Percentiles rank a stretch among this genome's conserved stretches.
These are phyloP conservation scores for Alternaria arborescens DNA, from an alignment of 2,329 filamentous ascomycete species.

Conservation along the genomic window DNA sequence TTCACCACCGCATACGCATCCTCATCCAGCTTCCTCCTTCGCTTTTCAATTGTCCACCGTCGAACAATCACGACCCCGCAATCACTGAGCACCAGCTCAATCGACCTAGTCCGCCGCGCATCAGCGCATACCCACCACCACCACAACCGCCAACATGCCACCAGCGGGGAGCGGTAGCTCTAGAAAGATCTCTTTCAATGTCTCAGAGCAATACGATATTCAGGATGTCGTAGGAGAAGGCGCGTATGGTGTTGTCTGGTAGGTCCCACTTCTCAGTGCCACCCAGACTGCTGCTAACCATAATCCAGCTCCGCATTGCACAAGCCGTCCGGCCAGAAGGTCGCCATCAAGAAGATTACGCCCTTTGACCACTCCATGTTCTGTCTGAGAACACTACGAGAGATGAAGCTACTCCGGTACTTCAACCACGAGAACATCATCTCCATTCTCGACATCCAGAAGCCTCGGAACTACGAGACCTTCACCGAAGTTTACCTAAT, in stretches of 20 bases:
- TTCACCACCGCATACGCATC: conserved; percentile 6
- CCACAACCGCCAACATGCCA: conserved; percentile 44
- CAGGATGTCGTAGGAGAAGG: conserved; percentile 99
- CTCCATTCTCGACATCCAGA: conserved; percentile 98
- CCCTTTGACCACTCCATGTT: conserved; percentile 99
- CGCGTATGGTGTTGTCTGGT: conserved; percentile 98
- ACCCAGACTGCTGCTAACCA: conserved; percentile 27
- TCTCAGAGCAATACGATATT: conserved; percentile 99
- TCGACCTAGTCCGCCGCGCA: conserved; percentile 25
- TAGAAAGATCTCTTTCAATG: conserved; percentile 99
- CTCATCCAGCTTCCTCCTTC: conserved; percentile 2
- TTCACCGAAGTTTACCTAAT: conserved; percentile 99
- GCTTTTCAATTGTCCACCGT: not conserved
- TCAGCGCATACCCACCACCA: conserved; percentile 26
- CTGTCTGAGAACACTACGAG: conserved; percentile 91
- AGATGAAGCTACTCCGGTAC: conserved; percentile 98
- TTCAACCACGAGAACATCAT: conserved; percentile 99
- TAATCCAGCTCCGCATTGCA: conserved; percentile 85
- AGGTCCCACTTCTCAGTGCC: conserved; percentile 52
- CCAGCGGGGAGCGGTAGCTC: conserved; percentile 60
- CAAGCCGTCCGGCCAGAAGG: conserved; percentile 97
- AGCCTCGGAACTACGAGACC: conserved; percentile 92
- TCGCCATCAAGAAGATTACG: conserved; percentile 99
- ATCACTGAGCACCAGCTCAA: conserved; percentile 25
- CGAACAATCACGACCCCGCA: conserved; percentile 20